These are phyloP conservation scores for Phialophora chinensis DNA, from an alignment of 2,329 filamentous ascomycete species.

Conservation along the genomic window DNA sequence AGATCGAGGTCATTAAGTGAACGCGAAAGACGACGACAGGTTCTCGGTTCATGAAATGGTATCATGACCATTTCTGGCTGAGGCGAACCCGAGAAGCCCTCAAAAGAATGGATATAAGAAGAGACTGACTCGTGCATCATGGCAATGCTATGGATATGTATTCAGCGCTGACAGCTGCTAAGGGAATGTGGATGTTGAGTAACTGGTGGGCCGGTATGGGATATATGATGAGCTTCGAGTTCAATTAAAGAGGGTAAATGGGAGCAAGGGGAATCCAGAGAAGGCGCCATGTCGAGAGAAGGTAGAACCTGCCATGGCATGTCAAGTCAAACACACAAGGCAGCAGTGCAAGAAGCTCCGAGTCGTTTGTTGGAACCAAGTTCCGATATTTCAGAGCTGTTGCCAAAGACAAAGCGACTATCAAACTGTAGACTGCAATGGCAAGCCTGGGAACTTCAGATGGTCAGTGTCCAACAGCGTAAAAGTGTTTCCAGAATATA, in stretches of 20 bases:
- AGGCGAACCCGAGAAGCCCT: slow-evolving; percentile 1
- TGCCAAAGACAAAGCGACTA: neutral
- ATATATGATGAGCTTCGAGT: neutral
- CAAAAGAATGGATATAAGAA: slow-evolving; percentile 23
- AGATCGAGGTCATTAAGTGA: slow-evolving; percentile 41
- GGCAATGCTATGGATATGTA: slow-evolving; percentile 9
- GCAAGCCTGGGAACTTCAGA: neutral
- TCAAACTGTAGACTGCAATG: neutral
- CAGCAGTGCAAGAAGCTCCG: neutral
- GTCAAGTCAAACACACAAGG: neutral
- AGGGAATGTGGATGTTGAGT: neutral
- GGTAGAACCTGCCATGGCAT: neutral
- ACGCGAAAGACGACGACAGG: slow-evolving; percentile 36
- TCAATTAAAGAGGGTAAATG: neutral
- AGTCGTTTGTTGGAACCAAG: neutral
- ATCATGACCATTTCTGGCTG: slow-evolving; percentile 6
- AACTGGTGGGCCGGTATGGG: neutral
- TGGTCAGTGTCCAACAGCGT: slow-evolving; percentile 13
- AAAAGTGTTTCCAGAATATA: slow-evolving; percentile 9
- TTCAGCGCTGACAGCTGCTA: neutral
- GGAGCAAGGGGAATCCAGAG: neutral
- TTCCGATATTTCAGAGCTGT: neutral
- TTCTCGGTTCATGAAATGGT: neutral
- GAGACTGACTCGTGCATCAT: slow-evolving; percentile 8
- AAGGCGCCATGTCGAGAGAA: neutral